These are phyloP conservation scores for Ambrosia trifida DNA, from an alignment of 129 eudicot species.

Conservation along the genomic window DNA sequence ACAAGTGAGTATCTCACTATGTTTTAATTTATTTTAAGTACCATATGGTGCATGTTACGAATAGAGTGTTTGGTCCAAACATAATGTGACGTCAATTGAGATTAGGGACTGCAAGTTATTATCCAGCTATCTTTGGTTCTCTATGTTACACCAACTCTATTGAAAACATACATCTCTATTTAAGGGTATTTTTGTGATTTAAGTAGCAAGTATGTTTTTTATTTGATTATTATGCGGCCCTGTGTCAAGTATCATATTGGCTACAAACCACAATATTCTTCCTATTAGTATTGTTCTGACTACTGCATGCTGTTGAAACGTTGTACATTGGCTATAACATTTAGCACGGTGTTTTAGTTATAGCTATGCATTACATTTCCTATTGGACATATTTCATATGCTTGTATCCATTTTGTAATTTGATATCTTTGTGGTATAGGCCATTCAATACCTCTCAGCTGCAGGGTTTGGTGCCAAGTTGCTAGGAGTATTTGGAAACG, in stretches of 20 bases:
- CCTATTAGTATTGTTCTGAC: constrained; percentile 3
- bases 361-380: constrained; percentile 5
- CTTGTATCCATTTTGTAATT: constrained; percentile 20
- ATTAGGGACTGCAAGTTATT: constrained; percentile 74
- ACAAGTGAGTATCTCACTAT: constrained; percentile 47
- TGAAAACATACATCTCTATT: not conserved
- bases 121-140: not conserved
- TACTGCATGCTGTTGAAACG: not conserved
- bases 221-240: not conserved
- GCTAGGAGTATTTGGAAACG: constrained; percentile 94
- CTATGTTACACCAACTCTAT: not conserved
- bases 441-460: constrained; percentile 88
- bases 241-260: constrained; percentile 9
- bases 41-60: constrained; percentile 13
- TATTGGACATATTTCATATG: not conserved
- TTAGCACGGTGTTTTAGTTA: not conserved
- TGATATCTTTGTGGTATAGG: constrained; percentile 51
- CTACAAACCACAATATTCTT: not conserved
- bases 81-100: constrained; percentile 84
- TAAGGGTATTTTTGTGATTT: not conserved
- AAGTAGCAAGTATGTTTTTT: not conserved
- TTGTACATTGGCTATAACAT: not conserved
- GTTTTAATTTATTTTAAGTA: not conserved
- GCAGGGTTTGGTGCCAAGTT: constrained; percentile 99
- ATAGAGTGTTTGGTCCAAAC: constrained; percentile 95